phyloP scores from a whole-genome alignment of 2,329 filamentous ascomycete genomes.

The Aspergillus caelatus region DNA sequence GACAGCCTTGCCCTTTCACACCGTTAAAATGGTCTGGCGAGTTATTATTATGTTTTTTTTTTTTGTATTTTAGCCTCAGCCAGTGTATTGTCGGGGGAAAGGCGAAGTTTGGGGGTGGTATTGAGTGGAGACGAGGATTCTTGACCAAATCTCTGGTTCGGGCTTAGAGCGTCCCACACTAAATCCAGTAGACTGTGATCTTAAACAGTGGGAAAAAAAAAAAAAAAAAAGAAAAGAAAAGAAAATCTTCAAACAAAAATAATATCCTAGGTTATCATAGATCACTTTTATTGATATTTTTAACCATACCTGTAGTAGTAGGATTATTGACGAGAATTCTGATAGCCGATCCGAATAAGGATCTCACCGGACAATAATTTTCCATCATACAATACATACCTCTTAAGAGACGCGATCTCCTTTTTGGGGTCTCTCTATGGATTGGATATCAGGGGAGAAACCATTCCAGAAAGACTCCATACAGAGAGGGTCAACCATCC shows the following conservation, averaged over 20 bases:
- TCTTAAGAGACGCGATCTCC: not conserved
- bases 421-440: not conserved
- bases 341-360: not conserved
- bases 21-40: not conserved
- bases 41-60: not conserved
- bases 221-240: not conserved
- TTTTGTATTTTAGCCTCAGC: not conserved
- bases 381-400: not conserved
- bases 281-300: conserved; percentile 5
- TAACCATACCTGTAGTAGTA: not conserved
- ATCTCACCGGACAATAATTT: not conserved
- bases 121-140: not conserved
- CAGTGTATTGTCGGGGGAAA: not conserved
- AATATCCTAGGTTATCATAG: not conserved
- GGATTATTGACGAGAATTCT: not conserved
- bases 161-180: not conserved
- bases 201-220: not conserved
- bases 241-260: conserved; percentile 2
- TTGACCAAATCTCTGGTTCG: not conserved
- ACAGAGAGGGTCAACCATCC: not conserved
- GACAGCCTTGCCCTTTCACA: not conserved
- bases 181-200: not conserved
- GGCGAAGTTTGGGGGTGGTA: not conserved
- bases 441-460: not conserved
- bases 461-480: conserved; percentile 1